Conservation (phyloP, 202 grass and related monocot genomes). For the Schoenoplectus triqueter region DNA sequence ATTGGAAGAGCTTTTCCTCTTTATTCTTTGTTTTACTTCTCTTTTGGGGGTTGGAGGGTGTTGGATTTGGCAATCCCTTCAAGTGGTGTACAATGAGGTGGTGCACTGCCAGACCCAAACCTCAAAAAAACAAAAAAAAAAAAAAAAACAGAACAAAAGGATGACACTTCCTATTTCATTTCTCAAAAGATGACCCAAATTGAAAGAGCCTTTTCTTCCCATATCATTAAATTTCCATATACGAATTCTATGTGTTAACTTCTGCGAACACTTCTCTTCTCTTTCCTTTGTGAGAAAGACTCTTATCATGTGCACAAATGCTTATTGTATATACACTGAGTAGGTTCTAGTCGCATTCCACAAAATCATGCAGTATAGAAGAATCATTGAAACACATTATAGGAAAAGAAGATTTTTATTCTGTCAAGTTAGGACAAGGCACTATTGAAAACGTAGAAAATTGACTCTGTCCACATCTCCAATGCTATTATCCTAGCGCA, state of each 20-base stretch:
- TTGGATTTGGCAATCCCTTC: too few relatives aligned
- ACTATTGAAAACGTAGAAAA: not conserved
- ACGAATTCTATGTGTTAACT: not conserved
- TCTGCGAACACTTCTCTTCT: not conserved
- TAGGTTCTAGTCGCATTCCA: slow-evolving; percentile 15
- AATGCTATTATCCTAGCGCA: not conserved
- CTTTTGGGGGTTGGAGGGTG: too few relatives aligned
- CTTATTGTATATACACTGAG: not conserved
- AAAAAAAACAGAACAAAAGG: too few relatives aligned
- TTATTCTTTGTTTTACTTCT: too few relatives aligned
- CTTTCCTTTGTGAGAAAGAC: slow-evolving; percentile 16
- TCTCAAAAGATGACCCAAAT: not conserved
- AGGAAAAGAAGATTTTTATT: not conserved
- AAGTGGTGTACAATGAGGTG: not conserved
- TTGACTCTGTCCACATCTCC: not conserved
- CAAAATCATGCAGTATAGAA: too few relatives aligned
- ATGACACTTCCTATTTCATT: not conserved
- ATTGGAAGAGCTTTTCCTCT: not conserved
- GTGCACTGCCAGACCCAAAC: not conserved
- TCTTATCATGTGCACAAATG: not conserved
- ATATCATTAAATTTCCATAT: not conserved
- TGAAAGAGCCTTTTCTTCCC: not conserved
- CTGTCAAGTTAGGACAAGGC: not conserved
- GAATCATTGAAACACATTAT: not conserved
- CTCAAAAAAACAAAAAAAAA: not conserved